phyloP scores from a whole-genome alignment of 2,329 filamentous ascomycete species.

The Phyllosticta capitalensis region DNA sequence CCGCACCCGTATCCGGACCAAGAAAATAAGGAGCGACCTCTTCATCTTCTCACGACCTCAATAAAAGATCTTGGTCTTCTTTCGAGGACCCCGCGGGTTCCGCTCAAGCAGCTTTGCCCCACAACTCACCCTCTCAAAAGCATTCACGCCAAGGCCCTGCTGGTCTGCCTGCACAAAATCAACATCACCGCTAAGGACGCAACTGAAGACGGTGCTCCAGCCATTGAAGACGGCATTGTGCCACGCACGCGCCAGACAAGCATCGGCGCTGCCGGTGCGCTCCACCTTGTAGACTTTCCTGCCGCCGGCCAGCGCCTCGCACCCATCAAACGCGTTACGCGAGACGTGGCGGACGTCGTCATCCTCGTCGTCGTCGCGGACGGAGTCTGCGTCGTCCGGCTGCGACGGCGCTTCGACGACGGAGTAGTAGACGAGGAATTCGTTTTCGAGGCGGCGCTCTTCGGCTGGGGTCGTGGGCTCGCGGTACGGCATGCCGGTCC shows the following conservation, averaged over 20 bases:
- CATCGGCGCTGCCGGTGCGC: background rate
- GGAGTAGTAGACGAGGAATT: background rate
- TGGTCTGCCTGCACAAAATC: background rate
- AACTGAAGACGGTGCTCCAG: conserved; percentile 5
- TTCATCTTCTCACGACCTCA: too few relatives aligned
- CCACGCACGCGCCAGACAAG: background rate
- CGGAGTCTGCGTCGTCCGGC: background rate
- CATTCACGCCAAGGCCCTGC: background rate
- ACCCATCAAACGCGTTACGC: background rate
- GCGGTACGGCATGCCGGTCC: background rate
- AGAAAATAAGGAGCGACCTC: too few relatives aligned
- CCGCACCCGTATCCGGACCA: too few relatives aligned
- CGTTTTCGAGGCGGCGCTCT: background rate
- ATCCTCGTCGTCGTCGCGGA: background rate
- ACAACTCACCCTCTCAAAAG: background rate
- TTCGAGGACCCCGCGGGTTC: background rate
- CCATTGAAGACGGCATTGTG: conserved; percentile 2
- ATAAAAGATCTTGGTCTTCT: conserved; percentile 1
- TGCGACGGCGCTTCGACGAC: conserved; percentile 2
- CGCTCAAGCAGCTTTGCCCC: background rate
- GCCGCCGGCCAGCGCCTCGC: background rate
- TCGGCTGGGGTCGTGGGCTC: background rate
- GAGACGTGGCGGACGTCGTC: background rate
- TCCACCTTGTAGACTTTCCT: conserved; percentile 4
- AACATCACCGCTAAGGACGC: background rate